Evolutionary conservation across 192 early-diverging fungal species (phyloP), one percentile per base, ranked within the genome.

Genomic region (Umbelopsis ramanniana): DNA sequence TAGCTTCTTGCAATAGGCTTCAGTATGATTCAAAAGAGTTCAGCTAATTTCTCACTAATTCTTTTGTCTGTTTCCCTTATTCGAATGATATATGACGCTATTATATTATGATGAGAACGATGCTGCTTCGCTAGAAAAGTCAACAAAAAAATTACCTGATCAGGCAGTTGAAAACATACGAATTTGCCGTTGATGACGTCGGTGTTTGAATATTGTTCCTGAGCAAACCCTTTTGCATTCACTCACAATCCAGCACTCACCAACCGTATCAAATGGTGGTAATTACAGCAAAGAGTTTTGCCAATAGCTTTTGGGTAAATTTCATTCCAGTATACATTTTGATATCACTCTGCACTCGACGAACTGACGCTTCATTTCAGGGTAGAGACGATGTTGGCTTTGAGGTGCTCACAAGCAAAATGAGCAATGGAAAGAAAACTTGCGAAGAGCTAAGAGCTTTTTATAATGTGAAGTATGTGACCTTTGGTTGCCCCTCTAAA

Each of bases 381-480:
- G 86, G 86, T 23, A 84, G 83, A 57, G 89, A 92, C 55, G 92
- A 92, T 81, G 86, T 86, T 4, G 91, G 92, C 23, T 89, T 89
- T 68, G 86, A 87, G 23, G 86, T 83, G 11, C 76, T 93, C 15
- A 88, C 85, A 67, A 80, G 87, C 55, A 87, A 89, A 66, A 85
- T 93, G 76, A 86, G 86, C 70, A 88, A 82, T 73, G 85, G 89
- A 29, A 92, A 92, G 66, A 82, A 86, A 53, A 92, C 92, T 2
- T 89, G 88, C 72, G 81, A 84, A 46, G 92, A 93, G 72, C 78
- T 93, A 6, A 78, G 88, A 68, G 72, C 79, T 19, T 82, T 93
- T 77, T 87, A 89, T 40, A 76, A 82, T 69, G 73, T 80, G 14
- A 74, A 85, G 87, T 88, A 76, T 57, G 26, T 63, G 19, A 17